These are phyloP conservation scores for Coniosporium tulheliwenetii DNA, from an alignment of 2,329 filamentous ascomycete genomes.

Conservation along the genomic window DNA sequence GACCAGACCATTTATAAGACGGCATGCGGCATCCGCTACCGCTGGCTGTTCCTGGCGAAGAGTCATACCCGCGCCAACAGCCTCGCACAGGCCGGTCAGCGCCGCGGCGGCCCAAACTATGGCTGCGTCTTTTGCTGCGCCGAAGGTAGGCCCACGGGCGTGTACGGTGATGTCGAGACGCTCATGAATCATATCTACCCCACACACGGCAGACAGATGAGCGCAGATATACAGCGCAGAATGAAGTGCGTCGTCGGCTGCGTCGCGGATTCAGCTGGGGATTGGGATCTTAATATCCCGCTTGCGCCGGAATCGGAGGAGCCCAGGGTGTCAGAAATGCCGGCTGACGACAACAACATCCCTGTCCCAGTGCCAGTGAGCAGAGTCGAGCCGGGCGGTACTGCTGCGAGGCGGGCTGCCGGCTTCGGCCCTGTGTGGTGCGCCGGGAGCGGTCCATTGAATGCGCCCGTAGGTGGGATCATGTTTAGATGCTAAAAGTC, in stretches of 20 bases:
- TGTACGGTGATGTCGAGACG: conserved; percentile 21
- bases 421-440: no score
- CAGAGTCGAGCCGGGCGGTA: no score
- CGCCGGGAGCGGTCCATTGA: no score
- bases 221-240: conserved; percentile 11
- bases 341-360: no score
- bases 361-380: no score
- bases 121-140: conserved; percentile 20
- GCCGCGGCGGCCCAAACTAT: conserved; percentile 5
- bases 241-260: conserved; percentile 20
- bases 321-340: no score
- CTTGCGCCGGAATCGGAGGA: no score
- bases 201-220: conserved; percentile 17
- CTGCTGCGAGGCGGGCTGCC: no score
- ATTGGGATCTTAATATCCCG: neutral
- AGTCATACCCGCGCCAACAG: conserved; percentile 11
- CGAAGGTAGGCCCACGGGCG: conserved; percentile 14
- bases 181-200: conserved; percentile 22
- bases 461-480: no score
- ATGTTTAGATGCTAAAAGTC: no score
- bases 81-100: no score
- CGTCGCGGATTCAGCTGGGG: conserved; percentile 10
- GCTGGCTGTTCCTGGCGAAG: conserved; percentile 23
- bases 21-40: conserved; percentile 16
- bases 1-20: conserved; percentile 13